A percentile compares a stretch with the other conserved stretches of the same genome.
phyloP scores from a whole-genome alignment of 805 yeast genomes.

The Isabelozyma pseudorhagii region DNA sequence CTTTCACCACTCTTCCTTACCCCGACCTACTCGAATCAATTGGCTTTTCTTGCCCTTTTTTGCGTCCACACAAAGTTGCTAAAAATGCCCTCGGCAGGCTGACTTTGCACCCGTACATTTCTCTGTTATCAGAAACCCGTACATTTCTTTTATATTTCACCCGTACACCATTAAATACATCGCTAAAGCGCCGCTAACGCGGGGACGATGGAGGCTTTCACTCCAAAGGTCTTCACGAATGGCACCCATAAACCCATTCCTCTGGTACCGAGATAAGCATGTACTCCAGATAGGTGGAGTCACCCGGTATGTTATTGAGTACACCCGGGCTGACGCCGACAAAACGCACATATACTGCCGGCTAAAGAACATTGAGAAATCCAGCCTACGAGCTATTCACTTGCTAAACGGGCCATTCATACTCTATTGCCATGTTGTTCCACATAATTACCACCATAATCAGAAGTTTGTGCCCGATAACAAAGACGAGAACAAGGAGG shows the following conservation, averaged over 20 bases:
- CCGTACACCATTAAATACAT: no score
- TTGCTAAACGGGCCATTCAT: conserved; percentile 42
- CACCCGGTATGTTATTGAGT: conserved; percentile 28
- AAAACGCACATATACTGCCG: conserved; percentile 27
- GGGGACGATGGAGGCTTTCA: not conserved
- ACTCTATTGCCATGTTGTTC: conserved; percentile 43
- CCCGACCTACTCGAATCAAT: no score
- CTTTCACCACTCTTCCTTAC: no score
- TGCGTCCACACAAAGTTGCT: no score
- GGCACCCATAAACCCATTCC: conserved; percentile 8
- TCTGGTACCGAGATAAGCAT: conserved; percentile 37
- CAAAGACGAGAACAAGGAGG: conserved; percentile 22
- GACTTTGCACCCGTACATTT: no score
- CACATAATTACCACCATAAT: conserved; percentile 27
- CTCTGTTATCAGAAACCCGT: no score
- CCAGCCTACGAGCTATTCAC: conserved; percentile 39
- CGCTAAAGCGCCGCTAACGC: not conserved
- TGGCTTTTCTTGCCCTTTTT: no score
- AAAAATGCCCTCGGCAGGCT: no score
- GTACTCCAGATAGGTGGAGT: conserved; percentile 37
- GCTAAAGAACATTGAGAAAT: conserved; percentile 36
- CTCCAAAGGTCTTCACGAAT: not conserved
- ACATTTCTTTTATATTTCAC: no score
- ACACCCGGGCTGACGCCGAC: conserved; percentile 14
- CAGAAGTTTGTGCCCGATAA: conserved; percentile 20